Conservation (phyloP, 495 filamentous ascomycete species). For the Ascodesmis nigricans region DNA sequence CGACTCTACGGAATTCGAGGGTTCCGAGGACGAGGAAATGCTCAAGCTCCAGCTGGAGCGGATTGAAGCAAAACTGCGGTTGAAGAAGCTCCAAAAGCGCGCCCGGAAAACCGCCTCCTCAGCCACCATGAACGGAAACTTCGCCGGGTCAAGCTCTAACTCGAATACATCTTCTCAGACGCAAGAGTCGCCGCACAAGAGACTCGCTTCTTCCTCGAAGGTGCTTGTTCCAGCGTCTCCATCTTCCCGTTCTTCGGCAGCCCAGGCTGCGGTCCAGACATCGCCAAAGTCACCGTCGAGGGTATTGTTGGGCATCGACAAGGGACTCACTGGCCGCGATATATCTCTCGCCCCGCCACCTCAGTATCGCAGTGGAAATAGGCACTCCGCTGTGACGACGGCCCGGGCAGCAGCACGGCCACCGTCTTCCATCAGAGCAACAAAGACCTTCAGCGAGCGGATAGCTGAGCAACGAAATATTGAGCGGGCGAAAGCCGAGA, state of each 20-base stretch:
- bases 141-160: too few relatives aligned
- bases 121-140: too few relatives aligned
- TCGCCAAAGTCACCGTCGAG: constrained; percentile 56
- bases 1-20: constrained; percentile 29
- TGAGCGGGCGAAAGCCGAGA: constrained; percentile 34
- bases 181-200: constrained; percentile 7
- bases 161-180: constrained; percentile 2
- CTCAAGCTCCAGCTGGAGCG: constrained; percentile 60
- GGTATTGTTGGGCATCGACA: constrained; percentile 71
- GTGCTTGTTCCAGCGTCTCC: constrained; percentile 79
- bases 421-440: constrained; percentile 12
- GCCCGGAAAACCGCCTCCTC: too few relatives aligned
- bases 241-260: too few relatives aligned
- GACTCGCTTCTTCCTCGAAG: too few relatives aligned
- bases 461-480: constrained; percentile 45
- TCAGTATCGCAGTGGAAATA: constrained; percentile 20
- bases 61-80: constrained; percentile 66
- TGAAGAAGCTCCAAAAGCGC: constrained; percentile 64
- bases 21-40: constrained; percentile 78
- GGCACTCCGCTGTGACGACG: not conserved
- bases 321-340: constrained; percentile 57
- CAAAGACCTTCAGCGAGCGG: constrained; percentile 53
- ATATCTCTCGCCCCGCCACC: constrained; percentile 65
- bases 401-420: constrained; percentile 6
- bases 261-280: too few relatives aligned